These are phyloP conservation scores for Plasmodium inui DNA, from an alignment of 169 alveolate genomes.

Conservation along the genomic window DNA sequence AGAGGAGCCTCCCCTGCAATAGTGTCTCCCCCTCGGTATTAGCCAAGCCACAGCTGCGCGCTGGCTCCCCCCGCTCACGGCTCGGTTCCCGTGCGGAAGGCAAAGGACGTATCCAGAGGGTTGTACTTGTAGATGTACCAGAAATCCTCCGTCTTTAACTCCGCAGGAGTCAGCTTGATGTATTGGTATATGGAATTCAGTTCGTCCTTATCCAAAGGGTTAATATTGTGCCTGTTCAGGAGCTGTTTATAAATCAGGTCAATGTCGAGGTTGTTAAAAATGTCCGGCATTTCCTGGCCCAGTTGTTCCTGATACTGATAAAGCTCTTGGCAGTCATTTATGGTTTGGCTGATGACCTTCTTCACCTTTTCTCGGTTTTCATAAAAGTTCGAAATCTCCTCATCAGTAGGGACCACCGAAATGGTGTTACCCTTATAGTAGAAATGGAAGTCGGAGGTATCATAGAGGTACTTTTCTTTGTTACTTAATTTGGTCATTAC, in stretches of 20 bases:
- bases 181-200: constrained; percentile 29
- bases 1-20: background rate
- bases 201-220: constrained; percentile 52
- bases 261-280: constrained; percentile 46
- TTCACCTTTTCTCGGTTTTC: constrained; percentile 78
- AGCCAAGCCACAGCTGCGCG: background rate
- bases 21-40: background rate
- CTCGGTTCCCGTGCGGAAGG: constrained; percentile 58
- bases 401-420: constrained; percentile 83
- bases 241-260: constrained; percentile 56
- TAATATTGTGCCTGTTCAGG: constrained; percentile 62
- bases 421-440: constrained; percentile 81
- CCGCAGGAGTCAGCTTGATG: constrained; percentile 54
- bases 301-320: constrained; percentile 65
- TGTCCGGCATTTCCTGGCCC: constrained; percentile 50
- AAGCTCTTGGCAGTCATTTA: constrained; percentile 63
- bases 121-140: constrained; percentile 64
- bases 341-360: constrained; percentile 68
- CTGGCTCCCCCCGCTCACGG: constrained; percentile 1
- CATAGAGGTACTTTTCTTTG: constrained; percentile 78
- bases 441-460: constrained; percentile 84
- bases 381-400: constrained; percentile 80
- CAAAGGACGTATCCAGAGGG: constrained; percentile 62
- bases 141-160: constrained; percentile 44
- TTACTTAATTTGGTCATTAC: constrained; percentile 79